Evolutionary conservation across 192 early-diverging fungal species (phyloP), one percentile per base, ranked within the genome.

Genomic region (Pilaira anomala): DNA sequence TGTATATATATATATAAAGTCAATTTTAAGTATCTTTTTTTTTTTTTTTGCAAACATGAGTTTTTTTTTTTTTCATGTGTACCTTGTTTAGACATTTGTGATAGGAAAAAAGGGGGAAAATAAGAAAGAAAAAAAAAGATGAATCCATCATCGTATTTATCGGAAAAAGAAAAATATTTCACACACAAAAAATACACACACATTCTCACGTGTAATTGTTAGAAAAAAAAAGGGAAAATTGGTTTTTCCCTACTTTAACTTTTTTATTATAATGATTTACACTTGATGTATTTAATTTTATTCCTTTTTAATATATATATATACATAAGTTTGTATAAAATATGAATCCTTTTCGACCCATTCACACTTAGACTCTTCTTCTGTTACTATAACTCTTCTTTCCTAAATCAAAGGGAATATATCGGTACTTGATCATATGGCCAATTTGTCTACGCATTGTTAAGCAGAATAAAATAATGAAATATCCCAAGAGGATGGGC

Each of bases 401-500:
- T 71, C 86, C 87, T 68, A 90, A 75, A 77, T 93, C 87, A 71
- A 91, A 91, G 19, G 91, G 91, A 46, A 93, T 80, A 63, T 95
- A 97, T 65, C 87, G 86, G 80, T 96, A 91, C 76, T 92, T 94
- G 72, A 96, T 87, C 97, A 99, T 99, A 66, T 98, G 97, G 63
- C 86, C 79, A 74, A 99, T 96, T 73, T 97, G 97, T 61, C 95
- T 82, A 67, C 87, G 85, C 97, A 99, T 99, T 3, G 97, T 98
- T 39, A 99, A 79, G 13, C 85, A 80, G 75, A 97, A 94, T 28
- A 99, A 81, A 69, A 96, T 86, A 48, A 93, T 76, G 74, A 97
- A 99, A 80, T 99, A 99, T 52, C 98, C 80, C 76, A 98, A 75
- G 28, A 98, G 83, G 67, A 98, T 98, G 3, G 97, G 97, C 97